Conservation (phyloP, 768 basidiomycete genomes). For the Fomitopsis pulvina region DNA sequence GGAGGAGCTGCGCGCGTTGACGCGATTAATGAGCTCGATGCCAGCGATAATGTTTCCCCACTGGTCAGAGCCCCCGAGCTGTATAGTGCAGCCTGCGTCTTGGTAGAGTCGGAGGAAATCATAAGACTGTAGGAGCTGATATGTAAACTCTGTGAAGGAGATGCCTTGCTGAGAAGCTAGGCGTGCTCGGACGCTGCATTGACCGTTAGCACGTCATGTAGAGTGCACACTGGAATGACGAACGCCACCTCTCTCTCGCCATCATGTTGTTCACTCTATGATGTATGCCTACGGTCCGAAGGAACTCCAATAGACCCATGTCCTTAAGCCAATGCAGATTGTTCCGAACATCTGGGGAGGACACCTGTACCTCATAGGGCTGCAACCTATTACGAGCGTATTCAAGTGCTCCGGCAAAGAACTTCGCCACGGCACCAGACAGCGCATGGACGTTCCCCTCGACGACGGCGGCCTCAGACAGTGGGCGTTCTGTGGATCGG, state of each 20-base stretch:
- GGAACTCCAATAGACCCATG: conserved; percentile 74
- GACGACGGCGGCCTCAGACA: conserved; percentile 53
- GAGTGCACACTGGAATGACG: not conserved
- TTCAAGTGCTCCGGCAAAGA: conserved; percentile 59
- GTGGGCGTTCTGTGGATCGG: conserved; percentile 70
- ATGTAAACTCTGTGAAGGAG: conserved; percentile 98
- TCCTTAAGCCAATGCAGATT: conserved; percentile 76
- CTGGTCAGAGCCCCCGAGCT: conserved; percentile 96
- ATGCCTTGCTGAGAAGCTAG: conserved; percentile 77
- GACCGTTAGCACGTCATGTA: conserved; percentile 3
- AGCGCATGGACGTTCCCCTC: conserved; percentile 61
- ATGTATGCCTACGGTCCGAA: conserved; percentile 73
- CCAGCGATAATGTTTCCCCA: conserved; percentile 98
- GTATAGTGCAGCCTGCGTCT: conserved; percentile 65
- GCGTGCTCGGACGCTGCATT: conserved; percentile 70
- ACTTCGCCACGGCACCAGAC: conserved; percentile 54
- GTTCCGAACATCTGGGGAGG: conserved; percentile 42
- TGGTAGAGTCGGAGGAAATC: conserved; percentile 81
- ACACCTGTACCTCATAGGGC: conserved; percentile 5
- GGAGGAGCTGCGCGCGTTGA: conserved; percentile 16
- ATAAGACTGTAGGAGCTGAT: conserved; percentile 95
- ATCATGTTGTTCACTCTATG: conserved; percentile 88
- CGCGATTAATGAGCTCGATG: conserved; percentile 78
- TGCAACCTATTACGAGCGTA: conserved; percentile 45
- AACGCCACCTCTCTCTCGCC: conserved; percentile 69